Evolutionary conservation across 2,329 filamentous ascomycete species (phyloP).

Genomic region (Sclerotinia nivalis): DNA sequence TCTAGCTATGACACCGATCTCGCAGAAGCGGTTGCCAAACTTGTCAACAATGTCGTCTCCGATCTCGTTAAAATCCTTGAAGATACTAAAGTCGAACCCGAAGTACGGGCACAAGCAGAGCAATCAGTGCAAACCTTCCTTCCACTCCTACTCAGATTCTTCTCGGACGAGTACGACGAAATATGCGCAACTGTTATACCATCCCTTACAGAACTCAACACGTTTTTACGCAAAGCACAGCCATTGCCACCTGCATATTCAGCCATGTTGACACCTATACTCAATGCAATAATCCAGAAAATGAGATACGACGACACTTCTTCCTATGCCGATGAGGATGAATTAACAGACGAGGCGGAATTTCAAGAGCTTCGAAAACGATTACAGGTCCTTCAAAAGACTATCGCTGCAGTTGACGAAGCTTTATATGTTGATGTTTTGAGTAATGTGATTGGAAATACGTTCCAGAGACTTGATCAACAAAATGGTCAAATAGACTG

Average conservation of each 20-base stretch:
- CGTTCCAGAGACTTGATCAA: slow-evolving; percentile 77
- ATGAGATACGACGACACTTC: slow-evolving; percentile 98
- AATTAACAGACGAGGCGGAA: slow-evolving; percentile 94
- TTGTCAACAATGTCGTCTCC: slow-evolving; percentile 85
- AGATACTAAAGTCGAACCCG: slow-evolving; percentile 58
- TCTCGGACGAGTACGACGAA: slow-evolving; percentile 97
- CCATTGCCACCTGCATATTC: slow-evolving; percentile 72
- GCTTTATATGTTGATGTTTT: slow-evolving; percentile 84
- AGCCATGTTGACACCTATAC: slow-evolving; percentile 81
- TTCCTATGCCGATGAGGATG: slow-evolving; percentile 89
- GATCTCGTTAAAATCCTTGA: slow-evolving; percentile 89
- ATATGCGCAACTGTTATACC: slow-evolving; percentile 95
- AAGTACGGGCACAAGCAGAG: slow-evolving; percentile 73
- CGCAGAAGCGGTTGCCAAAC: slow-evolving; percentile 89
- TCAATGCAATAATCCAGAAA: slow-evolving; percentile 90
- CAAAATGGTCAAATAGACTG: slow-evolving; percentile 79
- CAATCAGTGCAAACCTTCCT: slow-evolving; percentile 81
- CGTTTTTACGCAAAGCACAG: slow-evolving; percentile 81
- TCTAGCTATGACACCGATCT: slow-evolving; percentile 92
- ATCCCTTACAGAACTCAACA: slow-evolving; percentile 86
- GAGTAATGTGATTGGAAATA: slow-evolving; percentile 82
- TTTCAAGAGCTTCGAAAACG: slow-evolving; percentile 93
- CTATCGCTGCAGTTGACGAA: slow-evolving; percentile 86
- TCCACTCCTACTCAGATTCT: slow-evolving; percentile 86
- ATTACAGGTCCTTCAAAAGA: slow-evolving; percentile 88